These are phyloP conservation scores for Apium graveolens DNA, from an alignment of 129 eudicot genomes.

Conservation along the genomic window DNA sequence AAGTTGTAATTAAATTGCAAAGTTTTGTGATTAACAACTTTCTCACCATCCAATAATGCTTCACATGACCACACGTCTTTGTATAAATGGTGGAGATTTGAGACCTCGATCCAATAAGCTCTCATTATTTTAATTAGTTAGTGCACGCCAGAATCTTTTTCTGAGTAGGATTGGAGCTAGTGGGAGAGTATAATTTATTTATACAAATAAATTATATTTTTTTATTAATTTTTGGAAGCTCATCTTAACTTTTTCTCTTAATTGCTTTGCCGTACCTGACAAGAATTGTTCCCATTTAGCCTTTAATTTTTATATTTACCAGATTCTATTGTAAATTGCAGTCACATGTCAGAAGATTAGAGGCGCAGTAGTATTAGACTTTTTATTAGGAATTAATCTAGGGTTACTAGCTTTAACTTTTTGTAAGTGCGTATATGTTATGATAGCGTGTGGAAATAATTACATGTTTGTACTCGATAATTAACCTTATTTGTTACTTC, in stretches of 20 bases:
- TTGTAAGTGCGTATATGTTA: not conserved
- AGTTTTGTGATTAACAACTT: constrained; percentile 20
- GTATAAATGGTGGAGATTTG: constrained; percentile 30
- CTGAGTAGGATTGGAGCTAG: constrained; percentile 3
- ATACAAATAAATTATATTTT: not conserved
- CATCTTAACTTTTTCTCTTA: not conserved
- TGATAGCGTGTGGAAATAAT: not conserved
- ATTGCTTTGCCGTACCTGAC: constrained; percentile 6
- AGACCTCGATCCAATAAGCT: constrained; percentile 24
- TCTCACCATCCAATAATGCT: constrained; percentile 41
- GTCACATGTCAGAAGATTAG: not conserved
- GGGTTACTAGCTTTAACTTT: constrained; percentile 2
- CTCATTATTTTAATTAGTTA: constrained; percentile 16
- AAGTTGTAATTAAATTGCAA: not conserved
- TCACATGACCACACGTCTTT: constrained; percentile 49
- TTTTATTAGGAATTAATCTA: not conserved
- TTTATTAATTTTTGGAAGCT: not conserved
- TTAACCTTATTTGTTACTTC: not conserved
- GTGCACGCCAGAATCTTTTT: constrained; percentile 52
- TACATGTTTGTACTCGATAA: not conserved
- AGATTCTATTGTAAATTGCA: constrained; percentile 2
- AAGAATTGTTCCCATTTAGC: constrained; percentile 5
- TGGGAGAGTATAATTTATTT: not conserved
- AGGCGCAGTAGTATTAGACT: constrained; percentile 2
- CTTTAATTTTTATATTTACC: not conserved